A percentile compares a stretch with the other conserved stretches of the same genome.
phyloP scores from a whole-genome alignment of 2,329 filamentous ascomycete genomes.

The Tolypocladium pustulatum region DNA sequence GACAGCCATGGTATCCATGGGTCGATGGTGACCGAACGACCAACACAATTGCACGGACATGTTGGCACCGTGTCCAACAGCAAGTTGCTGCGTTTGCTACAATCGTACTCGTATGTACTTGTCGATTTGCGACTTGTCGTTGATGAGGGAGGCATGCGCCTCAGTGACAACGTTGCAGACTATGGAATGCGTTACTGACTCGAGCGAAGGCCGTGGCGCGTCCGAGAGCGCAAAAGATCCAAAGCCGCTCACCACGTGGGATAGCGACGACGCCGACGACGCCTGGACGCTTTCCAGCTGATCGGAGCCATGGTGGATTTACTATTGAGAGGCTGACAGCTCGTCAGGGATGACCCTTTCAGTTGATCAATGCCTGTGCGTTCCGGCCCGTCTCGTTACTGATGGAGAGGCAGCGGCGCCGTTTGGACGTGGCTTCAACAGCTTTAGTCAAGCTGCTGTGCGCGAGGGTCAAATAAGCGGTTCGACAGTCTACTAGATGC shows the following conservation, averaged over 20 bases:
- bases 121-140: background rate
- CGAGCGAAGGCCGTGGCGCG: background rate
- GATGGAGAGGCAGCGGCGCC: background rate
- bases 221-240: background rate
- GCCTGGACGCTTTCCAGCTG: background rate
- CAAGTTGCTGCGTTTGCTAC: background rate
- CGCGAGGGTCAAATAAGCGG: background rate
- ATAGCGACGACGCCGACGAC: background rate
- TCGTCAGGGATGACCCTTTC: background rate
- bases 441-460: too few species aligned
- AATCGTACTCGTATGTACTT: too few species aligned
- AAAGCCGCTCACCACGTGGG: background rate
- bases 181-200: background rate
- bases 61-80: background rate
- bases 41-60: background rate
- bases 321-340: background rate
- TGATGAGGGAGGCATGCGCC: background rate
- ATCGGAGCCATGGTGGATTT: background rate
- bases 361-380: too few species aligned
- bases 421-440: background rate
- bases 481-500: background rate
- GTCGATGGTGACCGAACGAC: background rate
- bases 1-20: background rate
- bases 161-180: background rate
- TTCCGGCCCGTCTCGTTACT: background rate